Evolutionary conservation across 164 flowering plant species (phyloP).

Genomic region (Annona cherimola): DNA sequence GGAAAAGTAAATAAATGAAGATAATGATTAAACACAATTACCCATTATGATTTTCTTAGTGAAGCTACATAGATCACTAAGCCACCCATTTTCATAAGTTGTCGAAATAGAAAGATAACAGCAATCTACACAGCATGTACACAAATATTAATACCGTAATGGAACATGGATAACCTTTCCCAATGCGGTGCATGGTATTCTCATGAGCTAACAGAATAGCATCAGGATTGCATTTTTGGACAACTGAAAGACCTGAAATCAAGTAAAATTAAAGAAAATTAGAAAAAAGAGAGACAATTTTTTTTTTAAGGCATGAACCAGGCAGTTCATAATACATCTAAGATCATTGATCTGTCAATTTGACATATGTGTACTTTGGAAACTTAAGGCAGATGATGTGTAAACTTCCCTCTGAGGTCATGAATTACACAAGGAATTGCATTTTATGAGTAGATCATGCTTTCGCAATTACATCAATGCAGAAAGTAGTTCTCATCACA

Average conservation of each 20-base stretch:
- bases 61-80: no score
- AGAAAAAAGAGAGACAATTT: conserved; percentile 1
- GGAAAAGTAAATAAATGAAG: no score
- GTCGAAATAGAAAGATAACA: no score
- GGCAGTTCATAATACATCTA: neutral
- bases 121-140: neutral
- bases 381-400: neutral
- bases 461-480: neutral
- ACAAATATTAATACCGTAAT: neutral
- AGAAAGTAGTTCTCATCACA: neutral
- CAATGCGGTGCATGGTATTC: conserved; percentile 66
- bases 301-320: neutral
- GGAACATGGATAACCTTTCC: conserved; percentile 47
- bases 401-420: neutral
- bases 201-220: conserved; percentile 83
- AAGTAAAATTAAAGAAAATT: conserved; percentile 15
- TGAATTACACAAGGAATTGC: neutral
- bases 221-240: conserved; percentile 79
- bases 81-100: no score
- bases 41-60: no score
- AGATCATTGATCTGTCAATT: neutral
- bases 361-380: neutral
- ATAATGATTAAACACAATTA: no score
- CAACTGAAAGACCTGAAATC: conserved; percentile 76
- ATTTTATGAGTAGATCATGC: no score